Base-by-base conservation (phyloP, 805 yeast genomes). In the Yamadazyma ubonensis region DNA sequence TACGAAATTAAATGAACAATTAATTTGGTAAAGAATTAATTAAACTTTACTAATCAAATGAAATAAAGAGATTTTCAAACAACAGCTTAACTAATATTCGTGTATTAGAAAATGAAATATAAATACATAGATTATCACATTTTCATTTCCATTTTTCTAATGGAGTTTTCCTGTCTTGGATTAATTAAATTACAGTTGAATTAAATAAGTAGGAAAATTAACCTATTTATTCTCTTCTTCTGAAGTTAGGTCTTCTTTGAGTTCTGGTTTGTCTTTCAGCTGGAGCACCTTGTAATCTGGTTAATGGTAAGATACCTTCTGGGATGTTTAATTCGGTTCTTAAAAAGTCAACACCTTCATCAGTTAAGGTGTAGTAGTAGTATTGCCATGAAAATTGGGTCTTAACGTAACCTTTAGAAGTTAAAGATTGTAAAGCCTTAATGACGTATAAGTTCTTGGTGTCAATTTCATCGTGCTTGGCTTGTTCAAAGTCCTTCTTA, bases 331-430 rank as follows among this genome's bases (percentile, higher is more conserved):
- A 85, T 87, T 89, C 93, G 71, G 87, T 89, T 79, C 97, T 86
- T 70, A 93, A 85, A 86, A 79, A 93, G 70, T 89, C 96, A 57
- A 93, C 91, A 84, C 99, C 99, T 77, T 87, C 96, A 71, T 93
- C 98, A 71, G 98, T 93, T 71, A 93, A 86, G 81, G 99, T 88
- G 95, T 93, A 93, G 96, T 93, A 93, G 81, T 93, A 93, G 83
- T 88, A 88, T 83, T 90, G 97, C 99, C 99, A 93, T 67, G 98
- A 91, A 85, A 91, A 93, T 79, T 89, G 98, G 64, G 99, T 93
- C 87, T 91, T 89, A 76, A 93, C 98, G 84, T 67, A 93, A 73
- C 99, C 99, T 76, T 85, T 88, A 53, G 99, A 93, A 69, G 96
- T 88, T 75, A 93, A 87, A 53, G 98, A 91, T 80, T 93, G 99